A percentile compares a stretch with the other conserved stretches of the same genome.
These are phyloP conservation scores for Colletotrichum kahawae DNA, from an alignment of 2,329 filamentous ascomycete genomes.

Conservation along the genomic window DNA sequence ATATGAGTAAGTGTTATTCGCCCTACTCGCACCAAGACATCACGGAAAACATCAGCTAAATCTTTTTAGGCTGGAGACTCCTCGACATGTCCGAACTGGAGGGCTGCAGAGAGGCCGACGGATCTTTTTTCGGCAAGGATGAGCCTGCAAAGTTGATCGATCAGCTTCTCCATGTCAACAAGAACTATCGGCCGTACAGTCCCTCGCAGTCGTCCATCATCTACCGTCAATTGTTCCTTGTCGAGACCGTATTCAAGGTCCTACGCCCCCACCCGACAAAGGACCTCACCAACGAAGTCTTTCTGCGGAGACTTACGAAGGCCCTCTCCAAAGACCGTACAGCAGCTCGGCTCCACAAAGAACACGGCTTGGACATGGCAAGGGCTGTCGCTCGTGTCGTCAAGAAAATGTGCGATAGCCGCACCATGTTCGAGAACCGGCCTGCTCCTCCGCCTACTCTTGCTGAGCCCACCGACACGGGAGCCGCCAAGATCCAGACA, in stretches of 20 bases:
- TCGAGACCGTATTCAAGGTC: neutral
- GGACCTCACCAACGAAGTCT: neutral
- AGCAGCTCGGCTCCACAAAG: neutral
- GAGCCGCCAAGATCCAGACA: neutral
- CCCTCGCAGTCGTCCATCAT: neutral
- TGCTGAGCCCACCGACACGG: neutral
- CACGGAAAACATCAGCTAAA: neutral
- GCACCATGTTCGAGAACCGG: neutral
- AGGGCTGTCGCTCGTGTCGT: neutral
- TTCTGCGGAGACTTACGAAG: neutral
- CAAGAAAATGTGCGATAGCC: neutral
- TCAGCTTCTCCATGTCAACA: neutral
- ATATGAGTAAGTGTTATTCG: neutral
- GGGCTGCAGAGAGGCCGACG: neutral
- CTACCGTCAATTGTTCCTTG: neutral
- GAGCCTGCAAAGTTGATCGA: neutral
- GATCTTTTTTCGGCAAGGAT: neutral
- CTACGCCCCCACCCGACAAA: neutral
- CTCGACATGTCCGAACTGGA: neutral
- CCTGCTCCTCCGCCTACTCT: neutral
- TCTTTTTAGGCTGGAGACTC: neutral
- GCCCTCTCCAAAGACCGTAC: neutral
- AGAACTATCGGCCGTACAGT: neutral
- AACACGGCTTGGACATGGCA: neutral
- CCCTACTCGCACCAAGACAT: accelerated